A percentile compares a stretch with the other conserved stretches of the same genome.
Evolutionary conservation across 2,329 filamentous ascomycete genomes (phyloP).

Genomic region (Raffaelea arxii): DNA sequence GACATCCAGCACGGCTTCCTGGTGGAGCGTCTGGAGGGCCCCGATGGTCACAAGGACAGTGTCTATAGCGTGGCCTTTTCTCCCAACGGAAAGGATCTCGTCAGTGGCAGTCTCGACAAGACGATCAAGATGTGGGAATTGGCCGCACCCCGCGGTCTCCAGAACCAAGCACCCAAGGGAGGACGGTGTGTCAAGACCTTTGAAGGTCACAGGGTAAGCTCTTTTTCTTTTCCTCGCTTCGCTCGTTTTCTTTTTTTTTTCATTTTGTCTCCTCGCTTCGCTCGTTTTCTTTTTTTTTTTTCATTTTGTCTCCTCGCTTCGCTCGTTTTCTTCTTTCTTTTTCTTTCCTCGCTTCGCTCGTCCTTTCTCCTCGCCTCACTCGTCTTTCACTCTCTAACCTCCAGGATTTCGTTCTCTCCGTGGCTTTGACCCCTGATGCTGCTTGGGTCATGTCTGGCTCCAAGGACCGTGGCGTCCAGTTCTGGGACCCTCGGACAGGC

Average conservation of each 20-base stretch:
- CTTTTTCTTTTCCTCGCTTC: neutral
- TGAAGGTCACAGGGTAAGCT: conserved; percentile 78
- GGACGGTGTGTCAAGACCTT: conserved; percentile 96
- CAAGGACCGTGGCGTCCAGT: conserved; percentile 95
- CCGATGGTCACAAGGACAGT: conserved; percentile 91
- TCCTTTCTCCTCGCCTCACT: neutral
- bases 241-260: too few relatives aligned
- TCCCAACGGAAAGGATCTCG: conserved; percentile 83
- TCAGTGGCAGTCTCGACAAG: conserved; percentile 91
- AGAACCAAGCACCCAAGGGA: conserved; percentile 61
- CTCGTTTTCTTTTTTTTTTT: neutral
- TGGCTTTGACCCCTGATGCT: conserved; percentile 88
- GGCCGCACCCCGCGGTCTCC: conserved; percentile 57
- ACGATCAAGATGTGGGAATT: conserved; percentile 99
- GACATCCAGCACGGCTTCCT: conserved; percentile 79
- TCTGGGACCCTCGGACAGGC: conserved; percentile 94
- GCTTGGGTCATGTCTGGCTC: conserved; percentile 95
- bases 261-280: neutral
- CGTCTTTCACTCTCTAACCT: conserved; percentile 17
- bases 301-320: neutral
- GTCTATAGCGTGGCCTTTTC: conserved; percentile 96
- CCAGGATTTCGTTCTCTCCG: conserved; percentile 91
- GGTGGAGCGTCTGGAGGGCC: conserved; percentile 83
- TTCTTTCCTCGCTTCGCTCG: neutral
- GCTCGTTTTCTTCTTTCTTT: too few relatives aligned